Evolutionary conservation across 1,284 basidiomycete species (phyloP).

Genomic region (Puccinia hordei): DNA sequence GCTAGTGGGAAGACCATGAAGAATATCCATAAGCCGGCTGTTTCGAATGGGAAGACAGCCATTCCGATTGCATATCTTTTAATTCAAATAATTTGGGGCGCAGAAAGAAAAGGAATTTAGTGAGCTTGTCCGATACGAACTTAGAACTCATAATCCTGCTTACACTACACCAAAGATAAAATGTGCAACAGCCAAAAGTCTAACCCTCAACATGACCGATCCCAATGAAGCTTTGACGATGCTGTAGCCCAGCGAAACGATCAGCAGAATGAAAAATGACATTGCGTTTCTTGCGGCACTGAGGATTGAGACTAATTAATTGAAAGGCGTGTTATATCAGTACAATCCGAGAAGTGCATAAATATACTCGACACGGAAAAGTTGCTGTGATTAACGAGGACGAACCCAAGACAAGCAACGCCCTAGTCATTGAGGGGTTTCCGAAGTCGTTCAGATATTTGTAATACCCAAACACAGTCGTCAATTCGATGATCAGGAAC

Average conservation of each 20-base stretch:
- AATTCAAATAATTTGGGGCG: too few relatives aligned
- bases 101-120: background rate
- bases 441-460: slow-evolving; percentile 87
- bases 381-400: slow-evolving; percentile 73
- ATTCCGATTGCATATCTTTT: slow-evolving; percentile 85
- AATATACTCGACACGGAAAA: background rate
- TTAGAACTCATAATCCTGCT: slow-evolving; percentile 53
- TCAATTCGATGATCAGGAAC: slow-evolving; percentile 89
- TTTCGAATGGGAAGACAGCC: slow-evolving; percentile 82
- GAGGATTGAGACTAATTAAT: slow-evolving; percentile 73
- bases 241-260: slow-evolving; percentile 65
- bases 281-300: slow-evolving; percentile 91
- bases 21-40: slow-evolving; percentile 59
- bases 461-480: slow-evolving; percentile 82
- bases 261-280: slow-evolving; percentile 90
- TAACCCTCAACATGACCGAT: slow-evolving; percentile 74
- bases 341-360: background rate
- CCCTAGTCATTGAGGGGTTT: slow-evolving; percentile 65
- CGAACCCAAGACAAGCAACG: slow-evolving; percentile 53
- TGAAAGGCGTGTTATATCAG: background rate
- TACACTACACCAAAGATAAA: slow-evolving; percentile 86
- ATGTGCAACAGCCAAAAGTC: slow-evolving; percentile 75
- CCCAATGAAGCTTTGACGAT: slow-evolving; percentile 67
- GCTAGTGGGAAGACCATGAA: slow-evolving; percentile 86
- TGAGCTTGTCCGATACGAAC: slow-evolving; percentile 14